phyloP scores from a whole-genome alignment of 2,329 filamentous ascomycete genomes.

The Rhinocladiella mackenziei region DNA sequence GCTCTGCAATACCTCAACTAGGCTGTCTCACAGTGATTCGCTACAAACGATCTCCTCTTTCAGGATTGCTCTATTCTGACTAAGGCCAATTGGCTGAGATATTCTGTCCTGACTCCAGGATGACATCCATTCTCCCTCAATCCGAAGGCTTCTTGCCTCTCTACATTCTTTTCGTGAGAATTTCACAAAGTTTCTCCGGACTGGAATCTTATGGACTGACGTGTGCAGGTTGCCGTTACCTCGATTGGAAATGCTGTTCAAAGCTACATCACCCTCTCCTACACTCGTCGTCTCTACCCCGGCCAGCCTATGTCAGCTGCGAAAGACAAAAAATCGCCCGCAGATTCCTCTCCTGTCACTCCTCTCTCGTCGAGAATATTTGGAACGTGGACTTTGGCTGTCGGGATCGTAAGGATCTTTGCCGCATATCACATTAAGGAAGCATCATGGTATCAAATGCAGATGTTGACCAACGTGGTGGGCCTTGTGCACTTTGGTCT shows the following conservation, averaged over 20 bases:
- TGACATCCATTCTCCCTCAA: conserved; percentile 18
- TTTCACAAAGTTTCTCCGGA: conserved; percentile 28
- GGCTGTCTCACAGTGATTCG: no score
- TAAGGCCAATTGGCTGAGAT: no score
- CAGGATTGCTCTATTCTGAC: no score
- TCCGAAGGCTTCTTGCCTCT: conserved; percentile 27
- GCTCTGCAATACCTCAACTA: no score
- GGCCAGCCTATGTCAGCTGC: conserved; percentile 27
- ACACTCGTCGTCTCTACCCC: conserved; percentile 76
- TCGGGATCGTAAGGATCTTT: conserved; percentile 72
- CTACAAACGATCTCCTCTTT: no score
- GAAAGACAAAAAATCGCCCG: conserved; percentile 5
- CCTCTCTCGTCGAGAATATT: conserved; percentile 75
- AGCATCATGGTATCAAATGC: conserved; percentile 70
- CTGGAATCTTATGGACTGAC: conserved; percentile 51
- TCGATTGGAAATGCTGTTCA: conserved; percentile 83
- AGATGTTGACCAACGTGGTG: conserved; percentile 74
- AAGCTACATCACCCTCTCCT: conserved; percentile 73
- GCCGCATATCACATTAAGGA: conserved; percentile 77
- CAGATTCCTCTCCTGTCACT: conserved; percentile 54
- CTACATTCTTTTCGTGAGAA: conserved; percentile 27
- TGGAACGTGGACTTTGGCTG: conserved; percentile 81
- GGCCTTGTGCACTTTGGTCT: conserved; percentile 73
- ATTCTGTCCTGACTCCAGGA: conserved; percentile 2
- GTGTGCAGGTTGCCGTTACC: conserved; percentile 68